Conservation (phyloP, 2,329 filamentous ascomycete genomes). For the Sarocladium strictum region DNA sequence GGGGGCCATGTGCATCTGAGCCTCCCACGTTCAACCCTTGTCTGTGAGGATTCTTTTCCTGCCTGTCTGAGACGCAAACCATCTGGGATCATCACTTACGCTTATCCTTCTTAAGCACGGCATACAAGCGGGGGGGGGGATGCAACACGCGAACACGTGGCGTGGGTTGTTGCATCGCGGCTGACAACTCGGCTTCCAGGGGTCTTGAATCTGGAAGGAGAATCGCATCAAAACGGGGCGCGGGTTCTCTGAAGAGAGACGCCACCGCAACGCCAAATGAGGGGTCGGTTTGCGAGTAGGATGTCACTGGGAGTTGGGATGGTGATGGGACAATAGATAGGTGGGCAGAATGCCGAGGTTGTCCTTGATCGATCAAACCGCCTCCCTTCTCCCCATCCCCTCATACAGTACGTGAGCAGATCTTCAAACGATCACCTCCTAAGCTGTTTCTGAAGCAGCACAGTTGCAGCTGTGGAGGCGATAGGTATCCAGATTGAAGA, state of each 20-base stretch:
- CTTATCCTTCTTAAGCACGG: not conserved
- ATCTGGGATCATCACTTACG: not conserved
- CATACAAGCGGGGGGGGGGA: not conserved
- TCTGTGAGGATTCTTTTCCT: not conserved
- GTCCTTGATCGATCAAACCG: too few relatives aligned
- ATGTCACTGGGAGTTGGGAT: too few relatives aligned
- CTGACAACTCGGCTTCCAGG: not conserved
- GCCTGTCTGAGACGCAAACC: not conserved
- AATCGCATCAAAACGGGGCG: not conserved
- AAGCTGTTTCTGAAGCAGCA: too few relatives aligned
- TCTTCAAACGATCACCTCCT: too few relatives aligned
- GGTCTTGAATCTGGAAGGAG: conserved; percentile 2
- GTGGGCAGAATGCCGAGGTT: too few relatives aligned
- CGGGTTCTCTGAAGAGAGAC: not conserved
- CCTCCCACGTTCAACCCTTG: not conserved
- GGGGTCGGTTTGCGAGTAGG: not conserved
- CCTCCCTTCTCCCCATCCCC: too few relatives aligned
- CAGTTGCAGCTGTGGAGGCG: too few relatives aligned
- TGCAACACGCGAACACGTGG: not conserved
- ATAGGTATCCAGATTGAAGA: too few relatives aligned
- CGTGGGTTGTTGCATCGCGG: conserved; percentile 1
- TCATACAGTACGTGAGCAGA: too few relatives aligned
- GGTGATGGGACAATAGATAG: too few relatives aligned
- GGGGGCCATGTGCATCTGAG: too few relatives aligned
- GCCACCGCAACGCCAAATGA: not conserved